These are phyloP conservation scores for Polymyxa betae DNA, from an alignment of 208 protist genomes.

Conservation along the genomic window DNA sequence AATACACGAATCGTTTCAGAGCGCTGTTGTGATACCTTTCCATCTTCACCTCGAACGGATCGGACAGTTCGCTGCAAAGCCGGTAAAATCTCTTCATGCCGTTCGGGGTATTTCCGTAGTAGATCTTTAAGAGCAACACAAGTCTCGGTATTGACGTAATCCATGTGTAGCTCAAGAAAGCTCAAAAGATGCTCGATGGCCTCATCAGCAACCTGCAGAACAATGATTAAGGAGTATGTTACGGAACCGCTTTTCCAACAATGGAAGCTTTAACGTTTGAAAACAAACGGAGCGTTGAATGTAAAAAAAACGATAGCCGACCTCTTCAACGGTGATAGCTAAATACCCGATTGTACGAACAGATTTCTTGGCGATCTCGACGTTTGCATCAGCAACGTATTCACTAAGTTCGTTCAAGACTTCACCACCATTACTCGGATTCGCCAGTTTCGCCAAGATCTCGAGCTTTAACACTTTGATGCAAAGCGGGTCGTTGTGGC, in stretches of 20 bases:
- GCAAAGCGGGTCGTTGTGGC: slow-evolving; percentile 77
- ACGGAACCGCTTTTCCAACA: neutral
- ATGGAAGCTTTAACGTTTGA: neutral
- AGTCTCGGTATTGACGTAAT: slow-evolving; percentile 73
- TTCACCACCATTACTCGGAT: slow-evolving; percentile 68
- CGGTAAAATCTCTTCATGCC: slow-evolving; percentile 62
- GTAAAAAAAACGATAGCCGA: neutral
- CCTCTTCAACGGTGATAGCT: slow-evolving; percentile 35
- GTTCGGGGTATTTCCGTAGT: slow-evolving; percentile 76
- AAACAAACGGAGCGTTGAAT: neutral
- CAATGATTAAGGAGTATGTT: neutral
- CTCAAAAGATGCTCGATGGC: slow-evolving; percentile 70
- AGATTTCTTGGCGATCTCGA: slow-evolving; percentile 52
- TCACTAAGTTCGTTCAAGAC: slow-evolving; percentile 82
- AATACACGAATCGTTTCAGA: slow-evolving; percentile 54
- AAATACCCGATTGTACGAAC: slow-evolving; percentile 63
- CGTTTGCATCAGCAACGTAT: slow-evolving; percentile 70
- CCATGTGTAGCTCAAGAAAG: slow-evolving; percentile 75
- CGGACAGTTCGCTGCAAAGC: slow-evolving; percentile 41
- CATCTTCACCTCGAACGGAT: slow-evolving; percentile 55
- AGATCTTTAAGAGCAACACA: slow-evolving; percentile 80
- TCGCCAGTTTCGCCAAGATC: slow-evolving; percentile 75
- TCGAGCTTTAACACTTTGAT: slow-evolving; percentile 82
- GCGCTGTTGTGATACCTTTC: slow-evolving; percentile 37
- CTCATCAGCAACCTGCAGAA: neutral